Base-by-base conservation (phyloP, 805 yeast genomes). In the Candida orba region DNA sequence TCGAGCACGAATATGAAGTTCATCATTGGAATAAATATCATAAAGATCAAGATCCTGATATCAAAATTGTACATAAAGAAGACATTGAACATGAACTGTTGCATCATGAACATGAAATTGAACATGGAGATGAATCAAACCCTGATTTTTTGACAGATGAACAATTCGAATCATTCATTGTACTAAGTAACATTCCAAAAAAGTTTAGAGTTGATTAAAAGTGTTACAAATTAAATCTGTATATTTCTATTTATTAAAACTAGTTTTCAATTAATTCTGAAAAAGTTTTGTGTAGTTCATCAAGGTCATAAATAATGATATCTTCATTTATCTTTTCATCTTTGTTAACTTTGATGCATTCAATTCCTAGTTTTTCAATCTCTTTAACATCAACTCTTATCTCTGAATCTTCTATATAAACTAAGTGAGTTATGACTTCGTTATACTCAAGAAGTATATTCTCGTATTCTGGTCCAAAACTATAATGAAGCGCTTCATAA, bases 1-100 rank as follows among this genome's bases (percentile, higher is more conserved):
- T 89, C 58, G 98, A 90, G 63, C 75, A 78, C 52, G 97, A 90
- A 60, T 91, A 90, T 60, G 97, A 91, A 61, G 81, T 86, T 45
- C 97, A 90, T 62, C 98, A 90, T 62, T 91, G 97, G 97, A 76
- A 81, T 47, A 70, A 88, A 64, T 81, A 73, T 58, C 93, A 85
- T 59, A 72, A 76, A 44, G 78, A 85, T 51, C 65, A 71, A 44
- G 97, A 89, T 60, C 96, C 96, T 2, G 89, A 86, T 42, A 88
- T 89, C 24, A 71, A 73, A 53, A 66, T 76, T 22, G 83, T 85
- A 41, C 97, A 89, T 60, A 83, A 81, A 50, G 97, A 89, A 60
- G 97, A 89, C 60, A 76, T 84, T 8, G 96, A 87, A 58, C 85
- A 58, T 43, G 61, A 58, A 34, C 42, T 58, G 13, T 27, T 56